A percentile compares a stretch with the other conserved stretches of the same genome.
These are phyloP conservation scores for Lunasporangiospora selenospora DNA, from an alignment of 192 early-diverging fungal species.

Conservation along the genomic window DNA sequence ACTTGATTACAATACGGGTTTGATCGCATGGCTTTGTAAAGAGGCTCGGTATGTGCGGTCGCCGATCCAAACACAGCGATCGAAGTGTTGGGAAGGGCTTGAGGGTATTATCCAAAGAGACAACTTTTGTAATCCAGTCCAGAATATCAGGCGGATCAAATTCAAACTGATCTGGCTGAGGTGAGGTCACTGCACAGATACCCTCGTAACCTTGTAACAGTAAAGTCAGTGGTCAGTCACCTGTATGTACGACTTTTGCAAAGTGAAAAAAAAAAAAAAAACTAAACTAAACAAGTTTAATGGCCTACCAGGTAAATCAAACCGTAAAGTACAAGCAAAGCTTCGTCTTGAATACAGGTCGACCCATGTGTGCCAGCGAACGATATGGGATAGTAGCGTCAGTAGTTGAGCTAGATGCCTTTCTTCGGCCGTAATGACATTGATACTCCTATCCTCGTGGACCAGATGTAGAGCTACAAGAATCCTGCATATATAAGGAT, in stretches of 20 bases:
- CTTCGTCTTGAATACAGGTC: constrained; percentile 44
- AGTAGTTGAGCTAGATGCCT: constrained; percentile 34
- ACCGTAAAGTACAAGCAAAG: constrained; percentile 2
- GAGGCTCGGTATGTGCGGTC: neutral
- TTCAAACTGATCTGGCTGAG: constrained; percentile 1
- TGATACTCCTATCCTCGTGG: constrained; percentile 60
- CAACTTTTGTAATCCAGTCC: constrained; percentile 26
- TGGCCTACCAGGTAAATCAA: constrained; percentile 15
- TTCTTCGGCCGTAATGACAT: constrained; percentile 36
- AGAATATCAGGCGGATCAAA: constrained; percentile 28
- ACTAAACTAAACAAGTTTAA: neutral
- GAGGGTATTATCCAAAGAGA: constrained; percentile 1
- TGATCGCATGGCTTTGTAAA: constrained; percentile 14
- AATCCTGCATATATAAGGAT: constrained; percentile 45
- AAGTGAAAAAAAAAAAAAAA: neutral
- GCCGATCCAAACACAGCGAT: constrained; percentile 9
- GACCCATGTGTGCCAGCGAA: constrained; percentile 34
- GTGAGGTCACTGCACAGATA: constrained; percentile 7
- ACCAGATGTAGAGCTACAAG: constrained; percentile 59
- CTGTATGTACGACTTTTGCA: neutral
- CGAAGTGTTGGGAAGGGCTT: constrained; percentile 22
- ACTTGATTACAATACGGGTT: constrained; percentile 10
- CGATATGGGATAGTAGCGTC: constrained; percentile 30
- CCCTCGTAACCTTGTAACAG: neutral
- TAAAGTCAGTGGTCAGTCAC: neutral